Base-by-base conservation (phyloP, 306 rosid genomes). In the Vicia villosa region DNA sequence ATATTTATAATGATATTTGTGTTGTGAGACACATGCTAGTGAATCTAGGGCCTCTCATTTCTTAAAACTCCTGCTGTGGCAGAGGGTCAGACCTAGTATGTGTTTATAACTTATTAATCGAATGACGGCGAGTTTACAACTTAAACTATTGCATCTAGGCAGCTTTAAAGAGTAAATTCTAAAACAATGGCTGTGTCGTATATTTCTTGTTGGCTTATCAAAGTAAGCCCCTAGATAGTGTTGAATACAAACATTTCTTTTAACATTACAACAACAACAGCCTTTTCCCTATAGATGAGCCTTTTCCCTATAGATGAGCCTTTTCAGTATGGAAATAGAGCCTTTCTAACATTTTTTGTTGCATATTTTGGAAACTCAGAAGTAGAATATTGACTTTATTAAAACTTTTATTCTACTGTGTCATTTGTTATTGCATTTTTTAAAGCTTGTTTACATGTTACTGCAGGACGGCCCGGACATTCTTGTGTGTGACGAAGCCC, bases 401-500 rank as follows among this genome's bases (percentile, higher is more conserved):
- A 63, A 32, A 36, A 54, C 8, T 63, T 64, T 45, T 51, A 16
- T 71, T 32, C 47, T 22, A 56, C 7, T 3, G 8, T 30, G 20
- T 60, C 47, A 64, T 63, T 73, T 73, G 58, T 40, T 56, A 57
- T 66, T 70, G 50, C 72, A 75, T 71, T 63, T 55, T 67, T 55
- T 56, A 64, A 81, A 81, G 61, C 32, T 68, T 37, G 22, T 66
- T 46, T 57, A 51, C 46, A n/a, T 74, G 63, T 68, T 55, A 71
- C 78, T 63, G 74, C 83, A 94, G 99, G 96, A 91, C 37, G 99
- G 99, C 69, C 96, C 99, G 1, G 99, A 94, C 80, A 87, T 94
- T 79, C 97, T 94, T 75, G 96, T 94, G 52, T 94, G 99, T 84
- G 99, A 94, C 65, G 97, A 94, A 84, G 99, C 99, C 73, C 99